phyloP scores from a whole-genome alignment of 2,329 filamentous ascomycete species.

The Epichloe coenophiala region DNA sequence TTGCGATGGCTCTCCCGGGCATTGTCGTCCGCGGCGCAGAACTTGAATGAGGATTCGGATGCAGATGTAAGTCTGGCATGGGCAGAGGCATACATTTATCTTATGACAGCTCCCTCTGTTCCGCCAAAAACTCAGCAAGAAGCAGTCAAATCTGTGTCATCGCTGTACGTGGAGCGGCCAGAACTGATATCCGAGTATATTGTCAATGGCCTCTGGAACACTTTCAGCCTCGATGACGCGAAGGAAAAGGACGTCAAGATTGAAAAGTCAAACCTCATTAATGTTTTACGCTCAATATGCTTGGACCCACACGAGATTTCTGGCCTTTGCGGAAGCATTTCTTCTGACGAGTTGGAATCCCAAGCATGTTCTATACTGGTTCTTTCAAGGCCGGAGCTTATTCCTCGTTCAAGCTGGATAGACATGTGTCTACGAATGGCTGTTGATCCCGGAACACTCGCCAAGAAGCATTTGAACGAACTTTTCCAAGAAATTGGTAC shows the following conservation, averaged over 20 bases:
- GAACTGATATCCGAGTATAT: constrained; percentile 47
- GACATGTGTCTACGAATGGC: constrained; percentile 68
- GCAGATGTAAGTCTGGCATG: constrained; percentile 51
- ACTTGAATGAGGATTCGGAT: constrained; percentile 34
- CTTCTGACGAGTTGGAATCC: constrained; percentile 39
- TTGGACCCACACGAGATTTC: constrained; percentile 37
- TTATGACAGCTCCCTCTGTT: constrained; percentile 49
- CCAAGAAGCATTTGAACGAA: constrained; percentile 44
- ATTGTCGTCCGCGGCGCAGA: constrained; percentile 46
- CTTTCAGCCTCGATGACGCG: constrained; percentile 49
- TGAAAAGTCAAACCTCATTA: constrained; percentile 48
- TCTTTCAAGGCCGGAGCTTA: constrained; percentile 61
- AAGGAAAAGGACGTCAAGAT: constrained; percentile 70
- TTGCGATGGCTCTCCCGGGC: constrained; percentile 63
- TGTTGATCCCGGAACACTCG: constrained; percentile 71
- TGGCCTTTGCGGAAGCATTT: constrained; percentile 27
- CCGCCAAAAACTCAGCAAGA: constrained; percentile 50
- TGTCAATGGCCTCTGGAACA: constrained; percentile 68
- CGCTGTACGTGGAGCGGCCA: constrained; percentile 49
- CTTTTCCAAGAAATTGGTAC: constrained; percentile 55
- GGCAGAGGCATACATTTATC: constrained; percentile 75
- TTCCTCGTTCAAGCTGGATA: constrained; percentile 78
- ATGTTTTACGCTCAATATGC: constrained; percentile 50
- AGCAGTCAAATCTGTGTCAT: constrained; percentile 46
- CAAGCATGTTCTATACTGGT: constrained; percentile 70